Evolutionary conservation across 2,329 filamentous ascomycete species (phyloP).

Genomic region (Ceratocystis diversiconidia): DNA sequence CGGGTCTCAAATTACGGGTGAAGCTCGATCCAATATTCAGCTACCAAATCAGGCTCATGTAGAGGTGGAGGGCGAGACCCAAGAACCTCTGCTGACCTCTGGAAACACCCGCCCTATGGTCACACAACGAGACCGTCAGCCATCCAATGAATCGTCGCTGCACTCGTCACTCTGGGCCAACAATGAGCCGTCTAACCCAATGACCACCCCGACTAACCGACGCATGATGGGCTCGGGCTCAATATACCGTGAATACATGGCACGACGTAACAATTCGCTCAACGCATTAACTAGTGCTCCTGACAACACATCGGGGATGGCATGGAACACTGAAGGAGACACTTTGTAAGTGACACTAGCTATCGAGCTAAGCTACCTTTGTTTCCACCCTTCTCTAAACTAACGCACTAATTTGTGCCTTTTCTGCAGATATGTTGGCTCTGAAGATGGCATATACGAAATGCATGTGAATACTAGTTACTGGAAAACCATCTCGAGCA

Average conservation of each 20-base stretch:
- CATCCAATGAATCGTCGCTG: too few species aligned
- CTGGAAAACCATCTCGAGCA: conserved; percentile 44
- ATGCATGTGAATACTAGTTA: conserved; percentile 50
- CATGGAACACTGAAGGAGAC: conserved; percentile 48
- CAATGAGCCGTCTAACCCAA: neutral
- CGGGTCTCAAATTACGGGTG: neutral
- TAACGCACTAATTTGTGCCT: neutral
- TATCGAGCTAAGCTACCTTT: neutral
- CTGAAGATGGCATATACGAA: conserved; percentile 64
- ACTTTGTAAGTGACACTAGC: conserved; percentile 36
- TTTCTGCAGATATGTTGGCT: conserved; percentile 41
- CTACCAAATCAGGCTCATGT: too few species aligned
- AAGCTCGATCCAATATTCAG: neutral
- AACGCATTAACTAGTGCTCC: conserved; percentile 28
- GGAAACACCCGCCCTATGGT: too few species aligned
- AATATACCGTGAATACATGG: neutral
- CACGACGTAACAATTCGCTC: neutral
- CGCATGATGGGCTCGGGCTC: neutral
- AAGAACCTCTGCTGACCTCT: neutral
- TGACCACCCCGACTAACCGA: neutral
- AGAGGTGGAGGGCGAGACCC: neutral
- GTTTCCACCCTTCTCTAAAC: neutral
- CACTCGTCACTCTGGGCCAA: too few species aligned
- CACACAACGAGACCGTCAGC: too few species aligned
- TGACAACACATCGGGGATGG: conserved; percentile 46